These are phyloP conservation scores for Ceratocystis harringtonii DNA, from an alignment of 2,329 filamentous ascomycete genomes.

Conservation along the genomic window DNA sequence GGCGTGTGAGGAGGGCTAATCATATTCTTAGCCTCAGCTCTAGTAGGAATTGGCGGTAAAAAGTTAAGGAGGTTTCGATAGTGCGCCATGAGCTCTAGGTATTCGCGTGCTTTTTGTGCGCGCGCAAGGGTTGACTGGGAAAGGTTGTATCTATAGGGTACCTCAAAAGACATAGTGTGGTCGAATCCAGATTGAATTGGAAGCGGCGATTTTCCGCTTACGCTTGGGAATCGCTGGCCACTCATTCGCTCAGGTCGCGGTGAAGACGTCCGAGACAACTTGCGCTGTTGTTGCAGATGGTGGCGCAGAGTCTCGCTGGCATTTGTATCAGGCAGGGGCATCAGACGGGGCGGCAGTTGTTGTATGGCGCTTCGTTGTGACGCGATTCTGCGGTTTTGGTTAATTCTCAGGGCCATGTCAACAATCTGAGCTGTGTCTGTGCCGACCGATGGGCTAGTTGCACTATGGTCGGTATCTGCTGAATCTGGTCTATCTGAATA, in stretches of 20 bases:
- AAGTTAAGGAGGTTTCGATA: conserved; percentile 68
- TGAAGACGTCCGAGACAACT: conserved; percentile 45
- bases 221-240: conserved; percentile 27
- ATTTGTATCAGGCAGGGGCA: conserved; percentile 37
- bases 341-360: conserved; percentile 35
- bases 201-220: conserved; percentile 26
- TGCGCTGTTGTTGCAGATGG: conserved; percentile 57
- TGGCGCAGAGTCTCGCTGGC: conserved; percentile 46
- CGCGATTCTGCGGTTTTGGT: conserved; percentile 58
- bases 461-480: conserved; percentile 19
- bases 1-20: conserved; percentile 28
- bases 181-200: conserved; percentile 24
- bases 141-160: conserved; percentile 46
- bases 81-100: conserved; percentile 73
- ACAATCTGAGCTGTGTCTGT: conserved; percentile 75
- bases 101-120: conserved; percentile 68
- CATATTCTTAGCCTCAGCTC: conserved; percentile 5
- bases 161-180: background rate
- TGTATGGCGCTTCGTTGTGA: conserved; percentile 41
- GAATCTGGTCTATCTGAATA: conserved; percentile 19
- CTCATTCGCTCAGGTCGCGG: conserved; percentile 35
- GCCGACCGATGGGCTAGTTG: conserved; percentile 1
- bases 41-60: conserved; percentile 53
- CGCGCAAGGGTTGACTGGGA: conserved; percentile 68
- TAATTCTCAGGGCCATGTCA: conserved; percentile 77